Evolutionary conservation across 495 filamentous ascomycete species (phyloP).

Genomic region (Aspergillus egyptiacus): DNA sequence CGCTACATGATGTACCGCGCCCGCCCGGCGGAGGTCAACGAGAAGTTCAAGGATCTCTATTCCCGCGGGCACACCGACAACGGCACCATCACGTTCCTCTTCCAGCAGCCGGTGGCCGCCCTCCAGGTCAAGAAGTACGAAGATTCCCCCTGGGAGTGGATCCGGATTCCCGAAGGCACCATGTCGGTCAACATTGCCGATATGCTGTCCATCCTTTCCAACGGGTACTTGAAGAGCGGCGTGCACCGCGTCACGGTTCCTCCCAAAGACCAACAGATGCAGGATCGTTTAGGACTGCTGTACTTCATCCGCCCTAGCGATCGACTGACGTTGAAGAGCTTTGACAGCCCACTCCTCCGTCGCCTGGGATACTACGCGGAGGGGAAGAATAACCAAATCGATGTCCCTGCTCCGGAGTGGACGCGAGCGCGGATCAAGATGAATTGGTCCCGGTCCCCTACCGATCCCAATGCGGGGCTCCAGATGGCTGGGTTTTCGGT

Average conservation of each 20-base stretch:
- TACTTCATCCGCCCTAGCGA: conserved; percentile 42
- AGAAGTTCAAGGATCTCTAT: conserved; percentile 28
- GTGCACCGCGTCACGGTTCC: conserved; percentile 49
- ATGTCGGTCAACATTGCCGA: conserved; percentile 51
- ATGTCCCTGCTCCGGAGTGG: conserved; percentile 10
- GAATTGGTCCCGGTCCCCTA: conserved; percentile 12
- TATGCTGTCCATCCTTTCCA: conserved; percentile 42
- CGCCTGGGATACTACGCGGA: too few species aligned
- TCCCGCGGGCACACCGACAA: conserved; percentile 36
- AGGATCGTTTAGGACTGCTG: conserved; percentile 47
- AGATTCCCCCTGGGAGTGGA: conserved; percentile 38
- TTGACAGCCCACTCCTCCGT: too few species aligned
- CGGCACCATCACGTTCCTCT: conserved; percentile 38
- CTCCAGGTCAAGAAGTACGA: conserved; percentile 40
- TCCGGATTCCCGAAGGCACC: conserved; percentile 39
- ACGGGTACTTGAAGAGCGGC: conserved; percentile 46
- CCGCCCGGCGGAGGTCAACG: conserved; percentile 38
- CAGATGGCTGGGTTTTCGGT: conserved; percentile 3
- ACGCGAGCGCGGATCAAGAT: conserved; percentile 4
- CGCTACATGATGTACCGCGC: conserved; percentile 50
- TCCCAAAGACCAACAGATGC: conserved; percentile 44
- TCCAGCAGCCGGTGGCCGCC: conserved; percentile 45
- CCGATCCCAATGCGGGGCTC: conserved; percentile 2
- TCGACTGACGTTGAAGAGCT: too few species aligned
- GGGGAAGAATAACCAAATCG: neutral